Conservation (phyloP, 1,139 yeast genomes). For the Sugiyamaella paludigena region DNA sequence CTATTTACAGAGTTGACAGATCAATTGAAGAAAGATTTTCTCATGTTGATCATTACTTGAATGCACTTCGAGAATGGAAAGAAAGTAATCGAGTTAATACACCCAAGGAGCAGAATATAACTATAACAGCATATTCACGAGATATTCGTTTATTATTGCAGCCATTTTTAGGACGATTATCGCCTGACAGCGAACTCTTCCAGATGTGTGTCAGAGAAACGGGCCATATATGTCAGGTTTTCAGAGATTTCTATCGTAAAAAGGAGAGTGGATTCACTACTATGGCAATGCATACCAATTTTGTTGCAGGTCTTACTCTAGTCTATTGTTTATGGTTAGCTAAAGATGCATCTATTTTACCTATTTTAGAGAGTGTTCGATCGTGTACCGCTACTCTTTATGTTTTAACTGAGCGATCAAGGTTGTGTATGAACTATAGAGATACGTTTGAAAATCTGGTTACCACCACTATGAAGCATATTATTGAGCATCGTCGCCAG, state of each 20-base stretch:
- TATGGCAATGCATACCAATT: slow-evolving; percentile 58
- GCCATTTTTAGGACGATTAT: slow-evolving; percentile 55
- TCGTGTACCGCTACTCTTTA: slow-evolving; percentile 59
- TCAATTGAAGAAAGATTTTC: slow-evolving; percentile 28
- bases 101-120: slow-evolving; percentile 34
- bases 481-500: slow-evolving; percentile 31
- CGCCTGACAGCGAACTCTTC: slow-evolving; percentile 55
- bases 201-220: slow-evolving; percentile 63
- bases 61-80: slow-evolving; percentile 26
- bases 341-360: slow-evolving; percentile 41
- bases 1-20: slow-evolving; percentile 43
- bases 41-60: slow-evolving; percentile 30
- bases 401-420: slow-evolving; percentile 61
- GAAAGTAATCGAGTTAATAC: slow-evolving; percentile 16
- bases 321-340: slow-evolving; percentile 61
- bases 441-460: slow-evolving; percentile 62
- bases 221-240: slow-evolving; percentile 58
- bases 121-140: slow-evolving; percentile 54
- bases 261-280: slow-evolving; percentile 58
- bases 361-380: slow-evolving; percentile 50
- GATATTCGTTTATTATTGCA: slow-evolving; percentile 55
- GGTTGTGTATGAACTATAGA: slow-evolving; percentile 54
- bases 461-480: slow-evolving; percentile 47
- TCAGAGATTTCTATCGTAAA: slow-evolving; percentile 56
- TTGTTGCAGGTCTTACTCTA: slow-evolving; percentile 60